A percentile compares a stretch with the other conserved stretches of the same genome.
These are phyloP conservation scores for Ophiostoma himal-ulmi DNA, from an alignment of 2,329 filamentous ascomycete species.

Conservation along the genomic window DNA sequence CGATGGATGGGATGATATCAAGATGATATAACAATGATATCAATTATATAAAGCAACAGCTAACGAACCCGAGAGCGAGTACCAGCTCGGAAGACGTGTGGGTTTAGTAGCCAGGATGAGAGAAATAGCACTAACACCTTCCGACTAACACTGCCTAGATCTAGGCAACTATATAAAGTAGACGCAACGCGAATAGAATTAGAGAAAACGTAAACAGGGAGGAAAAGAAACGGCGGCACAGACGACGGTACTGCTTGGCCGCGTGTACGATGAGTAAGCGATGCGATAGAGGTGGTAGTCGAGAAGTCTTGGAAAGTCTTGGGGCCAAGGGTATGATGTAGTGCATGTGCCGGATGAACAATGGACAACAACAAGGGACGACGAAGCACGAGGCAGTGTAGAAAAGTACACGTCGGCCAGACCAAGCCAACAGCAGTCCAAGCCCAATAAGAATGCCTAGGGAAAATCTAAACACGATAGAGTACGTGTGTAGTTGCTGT, in stretches of 20 bases:
- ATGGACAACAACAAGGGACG: not conserved
- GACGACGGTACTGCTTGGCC: not conserved
- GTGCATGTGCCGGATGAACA: not conserved
- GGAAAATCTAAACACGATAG: not conserved
- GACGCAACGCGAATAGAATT: not conserved
- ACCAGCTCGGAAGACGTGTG: not conserved
- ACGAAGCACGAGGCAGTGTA: conserved; percentile 14
- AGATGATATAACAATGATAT: conserved; percentile 4
- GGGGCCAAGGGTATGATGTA: not conserved
- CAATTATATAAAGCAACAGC: not conserved
- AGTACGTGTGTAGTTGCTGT: conserved; percentile 3
- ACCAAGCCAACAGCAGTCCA: not conserved
- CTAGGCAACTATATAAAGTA: not conserved
- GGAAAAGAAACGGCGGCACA: not conserved
- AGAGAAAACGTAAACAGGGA: not conserved
- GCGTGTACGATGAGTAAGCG: conserved; percentile 18
- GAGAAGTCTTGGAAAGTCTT: not conserved
- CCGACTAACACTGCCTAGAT: not conserved
- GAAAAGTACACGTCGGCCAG: not conserved
- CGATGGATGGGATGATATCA: not conserved
- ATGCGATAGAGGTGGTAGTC: not conserved
- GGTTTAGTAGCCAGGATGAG: not conserved
- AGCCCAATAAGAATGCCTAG: not conserved
- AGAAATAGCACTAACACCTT: not conserved
- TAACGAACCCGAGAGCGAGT: not conserved